These are phyloP conservation scores for Lyophyllum shimeji DNA, from an alignment of 768 basidiomycete species.

Conservation along the genomic window DNA sequence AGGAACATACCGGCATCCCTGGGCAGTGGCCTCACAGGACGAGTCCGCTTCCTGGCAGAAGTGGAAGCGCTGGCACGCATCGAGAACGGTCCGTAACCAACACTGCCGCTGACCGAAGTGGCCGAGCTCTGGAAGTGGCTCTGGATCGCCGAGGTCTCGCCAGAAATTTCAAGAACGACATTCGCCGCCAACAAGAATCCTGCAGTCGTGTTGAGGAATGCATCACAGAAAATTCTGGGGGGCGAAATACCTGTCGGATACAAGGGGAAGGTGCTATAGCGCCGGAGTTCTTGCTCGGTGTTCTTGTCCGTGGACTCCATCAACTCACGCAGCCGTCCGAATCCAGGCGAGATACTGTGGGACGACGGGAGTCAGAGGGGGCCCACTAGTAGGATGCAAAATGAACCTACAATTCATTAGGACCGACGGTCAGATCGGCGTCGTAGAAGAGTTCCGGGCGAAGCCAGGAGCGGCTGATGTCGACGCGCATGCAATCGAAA, in stretches of 20 bases:
- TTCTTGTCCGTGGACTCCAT: neutral
- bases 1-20: neutral
- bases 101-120: neutral
- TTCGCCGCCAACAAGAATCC: slow-evolving; percentile 1
- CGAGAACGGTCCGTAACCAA: slow-evolving; percentile 3
- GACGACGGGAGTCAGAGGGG: neutral
- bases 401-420: neutral
- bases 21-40: neutral
- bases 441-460: slow-evolving; percentile 7
- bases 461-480: slow-evolving; percentile 3
- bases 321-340: neutral
- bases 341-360: neutral
- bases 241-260: neutral
- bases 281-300: neutral
- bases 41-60: neutral
- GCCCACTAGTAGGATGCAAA: neutral
- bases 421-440: neutral
- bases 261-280: neutral
- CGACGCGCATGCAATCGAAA: slow-evolving; percentile 9
- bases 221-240: neutral
- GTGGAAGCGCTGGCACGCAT: neutral
- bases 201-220: neutral
- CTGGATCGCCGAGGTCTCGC: slow-evolving; percentile 1
- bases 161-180: neutral
- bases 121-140: neutral